Conservation (phyloP, 306 rosid genomes). For the Prinsepia uniflora region DNA sequence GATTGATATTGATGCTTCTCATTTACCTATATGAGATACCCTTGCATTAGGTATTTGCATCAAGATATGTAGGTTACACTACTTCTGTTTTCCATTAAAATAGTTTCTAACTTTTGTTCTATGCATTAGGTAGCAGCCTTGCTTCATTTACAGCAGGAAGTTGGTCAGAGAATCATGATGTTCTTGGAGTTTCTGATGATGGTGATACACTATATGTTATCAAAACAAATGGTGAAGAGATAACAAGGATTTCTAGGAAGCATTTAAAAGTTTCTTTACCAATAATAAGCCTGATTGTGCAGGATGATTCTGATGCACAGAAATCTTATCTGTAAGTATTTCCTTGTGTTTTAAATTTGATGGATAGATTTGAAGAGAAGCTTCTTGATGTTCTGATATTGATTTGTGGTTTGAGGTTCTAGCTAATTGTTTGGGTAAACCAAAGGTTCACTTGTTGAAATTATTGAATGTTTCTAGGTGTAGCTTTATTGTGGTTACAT, state of each 20-base stretch:
- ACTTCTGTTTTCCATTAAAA: neutral
- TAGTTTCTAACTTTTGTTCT: conserved; percentile 25
- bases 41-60: conserved; percentile 3
- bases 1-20: neutral
- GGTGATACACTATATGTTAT: conserved; percentile 67
- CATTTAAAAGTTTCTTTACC: conserved; percentile 59
- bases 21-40: neutral
- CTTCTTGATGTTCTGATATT: conserved; percentile 19
- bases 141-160: conserved; percentile 75
- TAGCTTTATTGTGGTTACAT: conserved; percentile 63
- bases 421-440: conserved; percentile 18
- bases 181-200: conserved; percentile 85
- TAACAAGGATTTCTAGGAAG: conserved; percentile 54
- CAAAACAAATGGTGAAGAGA: conserved; percentile 70
- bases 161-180: conserved; percentile 77
- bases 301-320: conserved; percentile 37
- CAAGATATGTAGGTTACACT: neutral
- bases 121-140: conserved; percentile 48
- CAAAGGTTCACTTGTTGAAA: conserved; percentile 22
- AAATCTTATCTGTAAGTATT: conserved; percentile 60
- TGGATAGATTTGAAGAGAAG: neutral
- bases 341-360: conserved; percentile 9
- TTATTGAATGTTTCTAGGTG: conserved; percentile 53
- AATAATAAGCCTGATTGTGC: conserved; percentile 53
- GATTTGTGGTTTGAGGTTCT: conserved; percentile 22